phyloP scores from a whole-genome alignment of 2,329 filamentous ascomycete genomes.

The Coniochaeta prunicola region DNA sequence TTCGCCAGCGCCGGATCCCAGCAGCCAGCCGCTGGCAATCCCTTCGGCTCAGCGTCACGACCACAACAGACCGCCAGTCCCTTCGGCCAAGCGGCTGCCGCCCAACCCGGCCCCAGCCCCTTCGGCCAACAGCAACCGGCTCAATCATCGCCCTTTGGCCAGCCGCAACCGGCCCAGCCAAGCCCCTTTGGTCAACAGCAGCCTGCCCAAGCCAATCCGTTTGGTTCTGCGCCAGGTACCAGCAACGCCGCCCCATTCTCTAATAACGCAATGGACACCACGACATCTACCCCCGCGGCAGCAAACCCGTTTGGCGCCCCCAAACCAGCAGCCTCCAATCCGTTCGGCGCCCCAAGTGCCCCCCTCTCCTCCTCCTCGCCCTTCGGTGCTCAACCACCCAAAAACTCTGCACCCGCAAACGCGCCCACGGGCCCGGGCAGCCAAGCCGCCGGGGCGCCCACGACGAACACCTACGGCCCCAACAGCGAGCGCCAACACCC shows the following conservation, averaged over 20 bases:
- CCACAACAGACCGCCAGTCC: constrained; percentile 12
- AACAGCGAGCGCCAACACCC: constrained; percentile 21
- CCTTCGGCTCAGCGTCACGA: constrained; percentile 22
- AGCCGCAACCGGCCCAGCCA: constrained; percentile 14
- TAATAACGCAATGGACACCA: neutral
- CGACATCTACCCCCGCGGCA: neutral
- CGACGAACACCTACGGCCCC: constrained; percentile 15
- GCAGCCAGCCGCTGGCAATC: constrained; percentile 14
- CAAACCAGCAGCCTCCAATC: constrained; percentile 1
- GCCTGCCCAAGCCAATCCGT: constrained; percentile 8
- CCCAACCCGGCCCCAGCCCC: constrained; percentile 8
- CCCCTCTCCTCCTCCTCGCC: neutral
- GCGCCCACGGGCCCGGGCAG: neutral
- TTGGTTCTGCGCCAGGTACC: neutral
- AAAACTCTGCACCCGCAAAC: neutral
- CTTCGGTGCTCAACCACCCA: neutral
- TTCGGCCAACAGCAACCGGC: constrained; percentile 7
- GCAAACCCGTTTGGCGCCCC: neutral
- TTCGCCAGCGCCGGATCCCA: constrained; percentile 12
- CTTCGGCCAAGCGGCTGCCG: constrained; percentile 19
- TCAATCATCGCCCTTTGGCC: constrained; percentile 23
- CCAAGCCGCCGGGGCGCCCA: neutral
- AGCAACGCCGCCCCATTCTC: too few species aligned
- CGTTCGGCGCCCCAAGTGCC: neutral
- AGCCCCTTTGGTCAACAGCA: constrained; percentile 19